Percentiles rank a stretch among this genome's conserved stretches.
Conservation (phyloP, 768 basidiomycete species). For the Tylopilus vinaceipallidus region DNA sequence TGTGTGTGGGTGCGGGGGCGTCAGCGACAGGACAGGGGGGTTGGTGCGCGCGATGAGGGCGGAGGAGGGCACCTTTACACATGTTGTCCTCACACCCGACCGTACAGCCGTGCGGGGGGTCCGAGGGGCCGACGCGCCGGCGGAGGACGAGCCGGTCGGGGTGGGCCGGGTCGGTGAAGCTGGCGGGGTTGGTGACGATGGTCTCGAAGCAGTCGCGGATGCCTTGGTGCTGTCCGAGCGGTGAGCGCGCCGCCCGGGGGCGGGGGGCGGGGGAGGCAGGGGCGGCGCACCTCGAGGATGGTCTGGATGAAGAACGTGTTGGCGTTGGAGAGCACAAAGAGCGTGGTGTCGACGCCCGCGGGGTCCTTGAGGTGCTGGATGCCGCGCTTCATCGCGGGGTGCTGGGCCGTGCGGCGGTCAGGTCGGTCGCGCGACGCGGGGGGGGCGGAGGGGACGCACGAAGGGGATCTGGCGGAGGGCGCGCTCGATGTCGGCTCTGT, state of each 20-base stretch:
- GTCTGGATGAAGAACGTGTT: constrained; percentile 90
- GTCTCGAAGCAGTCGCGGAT: constrained; percentile 73
- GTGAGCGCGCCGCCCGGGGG: too few relatives aligned
- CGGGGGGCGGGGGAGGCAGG: neutral
- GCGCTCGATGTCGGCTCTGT: constrained; percentile 70
- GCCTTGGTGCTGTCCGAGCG: constrained; percentile 58
- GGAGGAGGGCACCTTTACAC: constrained; percentile 76
- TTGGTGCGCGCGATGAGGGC: neutral
- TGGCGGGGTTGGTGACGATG: constrained; percentile 90
- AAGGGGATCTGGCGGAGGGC: constrained; percentile 84
- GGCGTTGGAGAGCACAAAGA: constrained; percentile 92
- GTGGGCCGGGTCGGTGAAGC: constrained; percentile 63
- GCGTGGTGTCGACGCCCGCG: constrained; percentile 58
- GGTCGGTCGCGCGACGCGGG: neutral
- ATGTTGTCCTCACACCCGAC: constrained; percentile 95
- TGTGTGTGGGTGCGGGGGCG: constrained; percentile 25
- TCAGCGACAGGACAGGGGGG: too few relatives aligned
- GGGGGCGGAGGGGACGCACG: constrained; percentile 43
- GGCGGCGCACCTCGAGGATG: constrained; percentile 66
- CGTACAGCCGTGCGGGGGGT: constrained; percentile 77
- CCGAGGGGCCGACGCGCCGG: constrained; percentile 71
- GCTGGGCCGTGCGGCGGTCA: constrained; percentile 44
- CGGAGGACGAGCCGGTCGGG: constrained; percentile 70
- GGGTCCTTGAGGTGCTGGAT: constrained; percentile 72
- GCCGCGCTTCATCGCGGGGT: constrained; percentile 95